Percentiles rank a stretch among this genome's conserved stretches.
phyloP scores from a whole-genome alignment of 225 moss, liverwort and hornwort species.

The Physcomitrium patens region DNA sequence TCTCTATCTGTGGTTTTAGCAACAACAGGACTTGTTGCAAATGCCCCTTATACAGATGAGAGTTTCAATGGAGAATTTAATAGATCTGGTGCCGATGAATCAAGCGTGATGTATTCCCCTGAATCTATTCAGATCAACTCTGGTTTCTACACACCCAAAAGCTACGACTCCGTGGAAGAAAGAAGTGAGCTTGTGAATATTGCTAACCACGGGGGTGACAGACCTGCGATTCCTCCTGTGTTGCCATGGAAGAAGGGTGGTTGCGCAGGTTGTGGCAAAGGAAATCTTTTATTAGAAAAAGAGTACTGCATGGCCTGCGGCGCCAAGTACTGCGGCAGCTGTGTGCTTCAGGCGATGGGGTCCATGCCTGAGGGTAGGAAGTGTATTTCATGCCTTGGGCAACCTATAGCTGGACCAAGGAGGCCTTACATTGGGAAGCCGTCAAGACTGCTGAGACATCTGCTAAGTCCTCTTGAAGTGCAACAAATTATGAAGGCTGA shows the following conservation, averaged over 20 bases:
- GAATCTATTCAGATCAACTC: constrained; percentile 30
- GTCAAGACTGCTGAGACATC: constrained; percentile 75
- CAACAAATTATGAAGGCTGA: constrained; percentile 99
- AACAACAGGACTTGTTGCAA: constrained; percentile 29
- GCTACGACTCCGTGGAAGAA: constrained; percentile 31
- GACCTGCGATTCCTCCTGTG: constrained; percentile 29
- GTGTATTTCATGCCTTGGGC: constrained; percentile 81
- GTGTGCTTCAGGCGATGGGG: constrained; percentile 87
- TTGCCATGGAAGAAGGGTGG: constrained; percentile 78
- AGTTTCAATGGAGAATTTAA: background rate
- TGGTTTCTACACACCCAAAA: constrained; percentile 21
- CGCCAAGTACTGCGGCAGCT: constrained; percentile 79
- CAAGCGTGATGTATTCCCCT: constrained; percentile 28
- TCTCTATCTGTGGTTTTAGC: constrained; percentile 35
- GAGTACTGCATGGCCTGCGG: constrained; percentile 91
- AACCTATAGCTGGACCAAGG: constrained; percentile 71
- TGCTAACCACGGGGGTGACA: constrained; percentile 40
- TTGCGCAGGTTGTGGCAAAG: constrained; percentile 78
- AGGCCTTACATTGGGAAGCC: constrained; percentile 81
- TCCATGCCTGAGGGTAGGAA: constrained; percentile 99
- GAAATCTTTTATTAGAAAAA: constrained; percentile 75
- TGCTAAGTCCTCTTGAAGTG: constrained; percentile 82
- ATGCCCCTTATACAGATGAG: constrained; percentile 29
- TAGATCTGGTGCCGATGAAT: constrained; percentile 25
- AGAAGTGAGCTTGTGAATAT: constrained; percentile 53